phyloP scores from a whole-genome alignment of 1,284 basidiomycete species.

The Farysia itapuensis region DNA sequence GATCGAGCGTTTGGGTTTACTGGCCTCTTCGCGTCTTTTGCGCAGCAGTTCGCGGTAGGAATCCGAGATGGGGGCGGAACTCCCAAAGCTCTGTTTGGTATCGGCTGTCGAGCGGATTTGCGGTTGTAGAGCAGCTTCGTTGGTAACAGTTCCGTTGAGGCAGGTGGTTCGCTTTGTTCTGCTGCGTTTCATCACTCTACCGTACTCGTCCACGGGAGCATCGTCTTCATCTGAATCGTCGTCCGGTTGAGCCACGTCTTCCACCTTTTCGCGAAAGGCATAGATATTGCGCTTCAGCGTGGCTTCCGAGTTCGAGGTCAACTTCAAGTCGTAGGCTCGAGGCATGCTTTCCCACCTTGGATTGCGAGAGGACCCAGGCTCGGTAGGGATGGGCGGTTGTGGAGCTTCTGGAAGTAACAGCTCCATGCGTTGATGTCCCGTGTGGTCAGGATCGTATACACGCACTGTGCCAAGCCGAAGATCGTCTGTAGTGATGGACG shows the following conservation, averaged over 20 bases:
- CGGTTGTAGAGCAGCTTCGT: constrained; percentile 53
- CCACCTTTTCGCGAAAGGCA: constrained; percentile 48
- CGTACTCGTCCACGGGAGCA: constrained; percentile 5
- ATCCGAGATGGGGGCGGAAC: constrained; percentile 47
- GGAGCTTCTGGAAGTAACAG: constrained; percentile 49
- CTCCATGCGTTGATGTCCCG: constrained; percentile 54
- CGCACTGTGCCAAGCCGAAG: constrained; percentile 63
- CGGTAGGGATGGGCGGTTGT: constrained; percentile 31
- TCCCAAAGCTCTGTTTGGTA: constrained; percentile 29
- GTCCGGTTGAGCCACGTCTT: constrained; percentile 15
- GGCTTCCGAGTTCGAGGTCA: constrained; percentile 40
- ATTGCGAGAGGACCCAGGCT: constrained; percentile 13
- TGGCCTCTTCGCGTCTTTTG: constrained; percentile 60
- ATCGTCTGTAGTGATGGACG: constrained; percentile 61
- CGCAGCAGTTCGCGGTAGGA: constrained; percentile 62
- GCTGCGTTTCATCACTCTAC: constrained; percentile 11
- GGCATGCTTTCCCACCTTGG: constrained; percentile 36
- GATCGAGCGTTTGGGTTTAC: constrained; percentile 62
- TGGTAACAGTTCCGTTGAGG: constrained; percentile 50
- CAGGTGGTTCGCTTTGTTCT: constrained; percentile 29
- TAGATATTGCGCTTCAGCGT: constrained; percentile 47
- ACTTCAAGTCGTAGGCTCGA: constrained; percentile 48
- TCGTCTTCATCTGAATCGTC: constrained; percentile 18
- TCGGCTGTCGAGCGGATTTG: constrained; percentile 28
- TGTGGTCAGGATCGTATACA: constrained; percentile 61